phyloP scores from a whole-genome alignment of 1,284 basidiomycete genomes.

The Microbotryomycetes sp. region DNA sequence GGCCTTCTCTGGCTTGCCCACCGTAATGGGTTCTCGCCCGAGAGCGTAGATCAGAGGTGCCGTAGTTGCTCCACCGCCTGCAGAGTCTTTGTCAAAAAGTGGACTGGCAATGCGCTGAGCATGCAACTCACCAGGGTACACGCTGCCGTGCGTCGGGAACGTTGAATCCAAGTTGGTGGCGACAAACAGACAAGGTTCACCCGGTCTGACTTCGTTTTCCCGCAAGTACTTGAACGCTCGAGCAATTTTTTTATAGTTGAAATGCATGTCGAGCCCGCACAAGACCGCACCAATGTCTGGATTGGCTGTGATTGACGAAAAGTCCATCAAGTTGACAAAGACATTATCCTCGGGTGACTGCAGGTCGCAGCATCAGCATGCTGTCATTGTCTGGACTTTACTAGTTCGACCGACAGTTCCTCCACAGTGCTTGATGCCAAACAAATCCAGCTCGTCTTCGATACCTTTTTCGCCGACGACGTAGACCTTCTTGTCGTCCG shows the following conservation, averaged over 20 bases:
- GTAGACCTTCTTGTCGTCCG: slow-evolving; percentile 88
- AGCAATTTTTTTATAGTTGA: slow-evolving; percentile 89
- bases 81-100: background rate
- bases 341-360: slow-evolving; percentile 79
- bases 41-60: slow-evolving; percentile 71
- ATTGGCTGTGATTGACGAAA: slow-evolving; percentile 58
- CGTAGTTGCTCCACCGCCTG: slow-evolving; percentile 64
- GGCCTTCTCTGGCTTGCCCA: slow-evolving; percentile 85
- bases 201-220: slow-evolving; percentile 43
- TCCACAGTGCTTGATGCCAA: slow-evolving; percentile 72
- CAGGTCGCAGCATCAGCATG: background rate
- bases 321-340: slow-evolving; percentile 63
- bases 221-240: slow-evolving; percentile 85
- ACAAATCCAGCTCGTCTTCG: slow-evolving; percentile 82
- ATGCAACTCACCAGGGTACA: slow-evolving; percentile 17
- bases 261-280: slow-evolving; percentile 44
- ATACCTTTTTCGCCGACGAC: slow-evolving; percentile 90
- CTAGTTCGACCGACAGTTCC: slow-evolving; percentile 60
- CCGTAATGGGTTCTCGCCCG: slow-evolving; percentile 50
- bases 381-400: background rate
- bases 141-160: slow-evolving; percentile 42
- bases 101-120: background rate
- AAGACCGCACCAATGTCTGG: slow-evolving; percentile 80
- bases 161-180: slow-evolving; percentile 91
- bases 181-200: slow-evolving; percentile 70